Evolutionary conservation across 805 yeast genomes (phyloP).

Genomic region (Lachancea meyersii): DNA sequence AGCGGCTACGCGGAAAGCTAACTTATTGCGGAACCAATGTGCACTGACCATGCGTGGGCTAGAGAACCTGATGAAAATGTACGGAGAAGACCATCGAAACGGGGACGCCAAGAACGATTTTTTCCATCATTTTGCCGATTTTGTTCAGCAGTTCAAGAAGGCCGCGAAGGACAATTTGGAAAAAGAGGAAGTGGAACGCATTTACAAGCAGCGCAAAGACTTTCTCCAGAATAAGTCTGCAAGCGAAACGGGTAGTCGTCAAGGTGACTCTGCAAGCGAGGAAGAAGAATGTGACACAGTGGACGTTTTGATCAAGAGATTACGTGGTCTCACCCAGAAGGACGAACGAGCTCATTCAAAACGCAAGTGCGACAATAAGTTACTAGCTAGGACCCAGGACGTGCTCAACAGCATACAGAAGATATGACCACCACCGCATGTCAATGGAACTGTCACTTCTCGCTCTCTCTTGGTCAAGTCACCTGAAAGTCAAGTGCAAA

Average conservation of each 20-base stretch:
- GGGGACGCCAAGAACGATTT: constrained; percentile 52
- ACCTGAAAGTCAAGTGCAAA: too few species aligned
- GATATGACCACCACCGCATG: constrained; percentile 11
- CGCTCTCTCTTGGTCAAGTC: too few species aligned
- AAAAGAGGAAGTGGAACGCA: constrained; percentile 60
- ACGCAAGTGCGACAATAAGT: constrained; percentile 10
- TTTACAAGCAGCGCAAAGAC: constrained; percentile 58
- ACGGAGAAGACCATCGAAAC: constrained; percentile 60
- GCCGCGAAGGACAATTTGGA: constrained; percentile 61
- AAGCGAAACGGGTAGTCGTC: neutral
- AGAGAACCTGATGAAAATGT: constrained; percentile 56
- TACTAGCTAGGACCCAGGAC: constrained; percentile 27
- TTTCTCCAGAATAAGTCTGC: constrained; percentile 31
- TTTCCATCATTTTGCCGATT: constrained; percentile 54
- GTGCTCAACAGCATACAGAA: constrained; percentile 27
- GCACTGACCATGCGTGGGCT: constrained; percentile 46
- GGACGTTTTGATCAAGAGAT: constrained; percentile 21
- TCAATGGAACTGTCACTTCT: too few species aligned
- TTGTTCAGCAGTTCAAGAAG: constrained; percentile 53
- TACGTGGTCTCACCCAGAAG: constrained; percentile 22
- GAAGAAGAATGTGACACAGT: constrained; percentile 20
- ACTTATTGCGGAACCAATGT: constrained; percentile 45
- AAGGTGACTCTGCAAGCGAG: neutral
- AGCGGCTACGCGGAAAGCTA: constrained; percentile 49
- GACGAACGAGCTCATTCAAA: neutral